Percentiles rank a stretch among this genome's conserved stretches.
Conservation (phyloP, 2,329 filamentous ascomycete species). For the Trichophyton mentagrophytes region DNA sequence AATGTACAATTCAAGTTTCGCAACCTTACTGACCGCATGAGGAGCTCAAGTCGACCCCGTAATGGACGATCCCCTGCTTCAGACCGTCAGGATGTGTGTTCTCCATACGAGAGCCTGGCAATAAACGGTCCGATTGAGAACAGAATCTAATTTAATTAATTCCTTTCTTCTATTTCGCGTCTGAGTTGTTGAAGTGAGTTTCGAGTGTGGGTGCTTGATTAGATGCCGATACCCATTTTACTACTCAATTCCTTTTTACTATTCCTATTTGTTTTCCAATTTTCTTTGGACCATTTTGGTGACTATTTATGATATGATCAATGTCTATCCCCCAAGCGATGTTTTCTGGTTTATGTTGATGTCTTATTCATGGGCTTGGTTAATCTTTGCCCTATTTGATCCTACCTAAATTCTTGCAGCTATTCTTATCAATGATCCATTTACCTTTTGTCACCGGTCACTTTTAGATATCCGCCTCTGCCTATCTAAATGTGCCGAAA, state of each 20-base stretch:
- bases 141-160: neutral
- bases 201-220: neutral
- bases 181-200: neutral
- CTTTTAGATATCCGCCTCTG: neutral
- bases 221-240: neutral
- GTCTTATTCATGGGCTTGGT: neutral
- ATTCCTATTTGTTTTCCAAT: neutral
- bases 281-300: neutral
- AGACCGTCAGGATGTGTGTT: conserved; percentile 14
- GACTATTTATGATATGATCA: neutral
- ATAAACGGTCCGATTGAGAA: neutral
- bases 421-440: neutral
- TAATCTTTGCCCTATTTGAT: neutral
- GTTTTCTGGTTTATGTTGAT: neutral
- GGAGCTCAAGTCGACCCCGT: conserved; percentile 43
- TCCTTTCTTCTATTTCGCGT: neutral
- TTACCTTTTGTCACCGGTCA: neutral
- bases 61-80: conserved; percentile 34
- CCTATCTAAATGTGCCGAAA: too few species aligned
- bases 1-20: conserved; percentile 39
- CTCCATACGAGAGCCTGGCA: conserved; percentile 22
- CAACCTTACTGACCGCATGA: conserved; percentile 46
- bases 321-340: neutral
- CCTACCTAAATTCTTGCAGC: neutral
- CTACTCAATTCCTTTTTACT: neutral